Conservation (phyloP, 2,329 filamentous ascomycete species). For the Cladosporium sp. region DNA sequence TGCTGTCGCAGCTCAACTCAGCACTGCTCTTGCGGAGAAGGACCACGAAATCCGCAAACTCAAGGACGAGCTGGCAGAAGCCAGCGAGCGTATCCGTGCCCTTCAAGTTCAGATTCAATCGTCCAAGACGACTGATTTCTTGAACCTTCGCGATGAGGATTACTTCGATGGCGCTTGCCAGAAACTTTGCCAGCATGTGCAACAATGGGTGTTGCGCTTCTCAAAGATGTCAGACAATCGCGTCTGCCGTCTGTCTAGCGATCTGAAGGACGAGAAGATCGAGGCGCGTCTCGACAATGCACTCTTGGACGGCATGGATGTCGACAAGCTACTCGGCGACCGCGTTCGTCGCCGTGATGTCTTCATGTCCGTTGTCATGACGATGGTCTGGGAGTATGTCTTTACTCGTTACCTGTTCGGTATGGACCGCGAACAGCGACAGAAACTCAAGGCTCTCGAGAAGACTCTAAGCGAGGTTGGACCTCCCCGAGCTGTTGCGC, state of each 20-base stretch:
- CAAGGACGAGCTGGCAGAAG: constrained; percentile 70
- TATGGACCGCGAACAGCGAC: constrained; percentile 95
- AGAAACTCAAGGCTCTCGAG: constrained; percentile 94
- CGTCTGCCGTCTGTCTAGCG: constrained; percentile 74
- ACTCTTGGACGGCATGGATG: constrained; percentile 88
- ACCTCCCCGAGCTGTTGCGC: constrained; percentile 80
- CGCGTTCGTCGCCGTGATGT: constrained; percentile 85
- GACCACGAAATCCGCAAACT: constrained; percentile 78
- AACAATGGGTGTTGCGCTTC: constrained; percentile 97
- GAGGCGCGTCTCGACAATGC: constrained; percentile 92
- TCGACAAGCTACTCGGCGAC: constrained; percentile 81
- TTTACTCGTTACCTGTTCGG: constrained; percentile 98
- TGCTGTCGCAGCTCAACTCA: constrained; percentile 58
- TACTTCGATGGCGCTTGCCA: constrained; percentile 94
- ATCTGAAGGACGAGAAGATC: constrained; percentile 87
- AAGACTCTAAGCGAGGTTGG: constrained; percentile 87
- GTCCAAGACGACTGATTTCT: constrained; percentile 63
- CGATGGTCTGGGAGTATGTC: constrained; percentile 98
- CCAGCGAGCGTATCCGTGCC: constrained; percentile 57
- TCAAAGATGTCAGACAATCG: constrained; percentile 96
- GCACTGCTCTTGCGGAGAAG: constrained; percentile 68
- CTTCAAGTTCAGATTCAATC: constrained; percentile 58
- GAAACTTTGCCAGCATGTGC: constrained; percentile 89
- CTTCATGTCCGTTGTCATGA: constrained; percentile 99
- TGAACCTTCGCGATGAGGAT: constrained; percentile 80